A percentile compares a stretch with the other conserved stretches of the same genome.
Evolutionary conservation across 768 basidiomycete genomes (phyloP).

Genomic region (Tulasnella sp.): DNA sequence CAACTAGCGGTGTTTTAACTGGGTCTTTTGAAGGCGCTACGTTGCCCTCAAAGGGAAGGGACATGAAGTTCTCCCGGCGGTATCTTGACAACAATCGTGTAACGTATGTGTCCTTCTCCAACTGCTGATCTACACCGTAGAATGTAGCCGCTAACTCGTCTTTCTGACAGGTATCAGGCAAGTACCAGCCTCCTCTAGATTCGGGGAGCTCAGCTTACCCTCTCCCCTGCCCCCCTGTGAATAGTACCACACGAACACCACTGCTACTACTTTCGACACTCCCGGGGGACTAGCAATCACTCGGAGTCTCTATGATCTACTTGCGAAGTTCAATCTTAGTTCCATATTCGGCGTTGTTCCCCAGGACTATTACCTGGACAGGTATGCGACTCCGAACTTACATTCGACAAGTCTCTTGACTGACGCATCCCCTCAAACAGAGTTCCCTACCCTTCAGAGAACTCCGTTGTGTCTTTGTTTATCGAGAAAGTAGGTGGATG

Average conservation of each 20-base stretch:
- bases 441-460: slow-evolving; percentile 58
- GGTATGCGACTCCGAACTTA: slow-evolving; percentile 41
- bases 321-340: slow-evolving; percentile 57
- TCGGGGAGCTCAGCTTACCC: not conserved
- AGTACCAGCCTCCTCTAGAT: not conserved
- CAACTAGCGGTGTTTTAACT: not conserved
- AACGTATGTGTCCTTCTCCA: slow-evolving; percentile 50
- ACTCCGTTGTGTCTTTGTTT: slow-evolving; percentile 59
- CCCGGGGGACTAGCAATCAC: slow-evolving; percentile 52
- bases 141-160: not conserved
- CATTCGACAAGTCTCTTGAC: slow-evolving; percentile 35
- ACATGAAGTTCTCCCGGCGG: slow-evolving; percentile 59
- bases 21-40: slow-evolving; percentile 43
- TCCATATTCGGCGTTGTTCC: slow-evolving; percentile 69
- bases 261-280: slow-evolving; percentile 62
- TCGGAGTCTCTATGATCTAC: slow-evolving; percentile 51
- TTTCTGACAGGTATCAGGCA: slow-evolving; percentile 29
- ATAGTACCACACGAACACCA: slow-evolving; percentile 62
- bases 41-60: slow-evolving; percentile 42
- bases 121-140: not conserved
- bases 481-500: slow-evolving; percentile 44
- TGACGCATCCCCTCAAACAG: slow-evolving; percentile 41
- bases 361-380: slow-evolving; percentile 64
- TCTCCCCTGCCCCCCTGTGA: not conserved
- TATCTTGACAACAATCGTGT: slow-evolving; percentile 79